Base-by-base conservation (phyloP, 1,284 basidiomycete species). In the Austroboletus novae-zelandiae region DNA sequence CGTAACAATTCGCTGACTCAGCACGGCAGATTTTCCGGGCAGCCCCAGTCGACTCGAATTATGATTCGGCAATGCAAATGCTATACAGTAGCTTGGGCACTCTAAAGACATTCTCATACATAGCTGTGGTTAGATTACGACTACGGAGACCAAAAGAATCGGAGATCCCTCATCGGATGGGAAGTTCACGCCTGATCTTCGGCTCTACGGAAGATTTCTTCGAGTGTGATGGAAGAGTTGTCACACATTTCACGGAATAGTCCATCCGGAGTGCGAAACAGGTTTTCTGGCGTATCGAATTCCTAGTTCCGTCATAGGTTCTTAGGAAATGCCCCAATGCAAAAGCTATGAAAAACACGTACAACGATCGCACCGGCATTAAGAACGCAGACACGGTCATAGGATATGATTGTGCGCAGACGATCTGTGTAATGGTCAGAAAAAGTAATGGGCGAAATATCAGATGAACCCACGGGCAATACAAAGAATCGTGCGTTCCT, bases 181-280 rank as follows among this genome's bases (percentile, higher is more conserved):
- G 6, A 10, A 2, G n/a, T 14, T 50, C 47, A 55, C 20, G 15
- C 39, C 10, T 40, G 40, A 46, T 34, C 39, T 45, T 57, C 1
- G 46, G 56, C 20, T 5, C 20, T 39, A 48, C 54, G 40, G 18
- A 61, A 9, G 57, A 89, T 83, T 64, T 89, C 86, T n/a, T 83
- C 79, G 32, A 84, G 61, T 18, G 79, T 75, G 55, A 91, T 87
- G 41, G 76, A 78, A 9, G 82, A 84, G 54, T 84, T 79, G 11
- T 83, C 78, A 60, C 88, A 90, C 84, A 89, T 89, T 53, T 80
- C 77, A 18, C 77, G 73, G 73, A 91, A 91, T 57, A 86, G 83
- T 15, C 88, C 80, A 52, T 75, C 74, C 20, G 70, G 54, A 11
- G 62, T 66, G 52, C 77, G 63, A 62, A 76, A 93, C 11, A 94